Percentiles rank a stretch among this genome's conserved stretches.
These are phyloP conservation scores for Acacia concinna DNA, from an alignment of 331 rosid genomes.

Conservation along the genomic window DNA sequence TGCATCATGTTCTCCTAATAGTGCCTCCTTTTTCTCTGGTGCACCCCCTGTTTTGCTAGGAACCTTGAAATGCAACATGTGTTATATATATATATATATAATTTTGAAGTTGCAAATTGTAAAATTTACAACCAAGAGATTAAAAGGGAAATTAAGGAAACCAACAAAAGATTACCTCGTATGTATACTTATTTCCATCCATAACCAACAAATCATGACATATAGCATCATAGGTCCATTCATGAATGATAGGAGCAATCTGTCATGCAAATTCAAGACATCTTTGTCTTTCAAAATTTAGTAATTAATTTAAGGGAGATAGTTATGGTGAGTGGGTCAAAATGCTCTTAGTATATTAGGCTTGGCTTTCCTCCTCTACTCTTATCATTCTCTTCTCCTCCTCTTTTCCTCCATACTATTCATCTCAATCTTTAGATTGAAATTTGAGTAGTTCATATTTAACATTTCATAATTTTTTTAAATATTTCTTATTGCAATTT, in stretches of 20 bases:
- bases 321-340: constrained; percentile 13
- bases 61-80: constrained; percentile 52
- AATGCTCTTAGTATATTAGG: constrained; percentile 22
- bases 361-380: too few relatives aligned
- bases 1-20: constrained; percentile 79
- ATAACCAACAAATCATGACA: constrained; percentile 77
- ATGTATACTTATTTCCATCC: constrained; percentile 79
- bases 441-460: too few relatives aligned
- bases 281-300: constrained; percentile 26
- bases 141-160: not conserved
- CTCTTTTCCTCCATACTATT: too few relatives aligned
- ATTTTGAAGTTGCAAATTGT: constrained; percentile 15
- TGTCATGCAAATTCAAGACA: constrained; percentile 35
- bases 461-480: too few relatives aligned
- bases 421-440: too few relatives aligned
- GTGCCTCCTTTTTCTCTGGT: constrained; percentile 73
- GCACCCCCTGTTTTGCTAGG: constrained; percentile 78
- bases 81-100: too few relatives aligned
- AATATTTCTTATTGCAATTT: too few relatives aligned
- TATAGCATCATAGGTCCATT: constrained; percentile 99
- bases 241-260: constrained; percentile 97
- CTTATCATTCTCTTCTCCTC: too few relatives aligned
- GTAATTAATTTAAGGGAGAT: constrained; percentile 21
- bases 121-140: not conserved
- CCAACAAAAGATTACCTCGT: constrained; percentile 59